These are phyloP conservation scores for Nannochloris sp. DNA, from an alignment of 139 green algal species.

Conservation along the genomic window DNA sequence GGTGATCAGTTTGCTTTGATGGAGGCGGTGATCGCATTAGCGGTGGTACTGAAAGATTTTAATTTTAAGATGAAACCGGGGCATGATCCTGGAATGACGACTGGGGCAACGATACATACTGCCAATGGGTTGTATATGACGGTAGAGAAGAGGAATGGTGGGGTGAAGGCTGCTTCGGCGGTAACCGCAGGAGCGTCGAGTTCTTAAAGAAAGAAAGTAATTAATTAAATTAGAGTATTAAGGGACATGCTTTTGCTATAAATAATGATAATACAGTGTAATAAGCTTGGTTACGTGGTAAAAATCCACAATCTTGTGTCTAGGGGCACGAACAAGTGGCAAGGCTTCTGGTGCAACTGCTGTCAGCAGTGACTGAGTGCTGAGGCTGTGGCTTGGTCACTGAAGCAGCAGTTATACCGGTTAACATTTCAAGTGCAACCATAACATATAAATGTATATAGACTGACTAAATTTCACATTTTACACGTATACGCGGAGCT, in stretches of 20 bases:
- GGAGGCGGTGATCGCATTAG: conserved; percentile 78
- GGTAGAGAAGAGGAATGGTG: conserved; percentile 32
- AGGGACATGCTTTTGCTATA: background rate
- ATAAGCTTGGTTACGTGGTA: too few relatives aligned
- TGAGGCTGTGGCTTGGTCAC: too few relatives aligned
- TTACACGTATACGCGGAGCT: too few relatives aligned
- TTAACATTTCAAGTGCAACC: too few relatives aligned
- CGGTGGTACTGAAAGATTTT: conserved; percentile 73
- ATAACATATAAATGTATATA: too few relatives aligned
- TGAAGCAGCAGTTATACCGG: too few relatives aligned
- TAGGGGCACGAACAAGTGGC: background rate
- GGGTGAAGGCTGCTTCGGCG: background rate
- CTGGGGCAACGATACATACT: conserved; percentile 91
- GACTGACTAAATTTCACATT: too few relatives aligned
- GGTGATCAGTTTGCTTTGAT: conserved; percentile 97
- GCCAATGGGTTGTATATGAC: conserved; percentile 81
- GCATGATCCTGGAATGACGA: conserved; percentile 88
- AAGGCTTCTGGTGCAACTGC: background rate
- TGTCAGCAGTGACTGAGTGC: background rate
- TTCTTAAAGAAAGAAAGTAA: background rate
- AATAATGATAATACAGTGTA: too few relatives aligned
- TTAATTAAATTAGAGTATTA: too few relatives aligned
- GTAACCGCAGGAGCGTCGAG: background rate
- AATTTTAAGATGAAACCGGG: conserved; percentile 69
- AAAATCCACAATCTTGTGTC: background rate